Conservation (phyloP, 2,329 filamentous ascomycete species). For the Fusarium metavorans region DNA sequence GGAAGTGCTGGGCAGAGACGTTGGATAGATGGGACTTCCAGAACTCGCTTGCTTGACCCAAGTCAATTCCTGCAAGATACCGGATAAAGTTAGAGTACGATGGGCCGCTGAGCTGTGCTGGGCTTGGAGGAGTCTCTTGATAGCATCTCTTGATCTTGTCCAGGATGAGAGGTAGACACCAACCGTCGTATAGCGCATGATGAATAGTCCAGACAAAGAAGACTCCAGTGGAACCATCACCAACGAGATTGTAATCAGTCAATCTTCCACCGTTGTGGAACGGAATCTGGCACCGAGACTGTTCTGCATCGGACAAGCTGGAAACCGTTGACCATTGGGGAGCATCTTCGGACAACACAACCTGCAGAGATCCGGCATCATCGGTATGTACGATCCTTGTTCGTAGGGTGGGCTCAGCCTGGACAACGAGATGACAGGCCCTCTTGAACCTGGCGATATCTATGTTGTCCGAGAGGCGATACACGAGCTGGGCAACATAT, state of each 20-base stretch:
- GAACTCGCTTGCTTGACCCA: constrained; percentile 15
- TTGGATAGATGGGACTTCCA: constrained; percentile 31
- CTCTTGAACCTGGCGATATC: constrained; percentile 24
- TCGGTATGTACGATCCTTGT: constrained; percentile 38
- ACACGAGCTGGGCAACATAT: constrained; percentile 39
- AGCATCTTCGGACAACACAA: constrained; percentile 17
- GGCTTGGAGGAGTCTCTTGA: not conserved
- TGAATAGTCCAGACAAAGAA: constrained; percentile 45
- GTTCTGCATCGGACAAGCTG: not conserved
- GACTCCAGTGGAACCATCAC: not conserved
- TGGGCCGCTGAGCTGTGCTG: not conserved
- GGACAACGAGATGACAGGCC: constrained; percentile 23
- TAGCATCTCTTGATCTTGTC: constrained; percentile 38
- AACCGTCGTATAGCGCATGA: constrained; percentile 46
- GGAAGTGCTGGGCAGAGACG: constrained; percentile 35
- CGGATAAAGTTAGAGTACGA: constrained; percentile 28
- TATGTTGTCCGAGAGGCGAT: constrained; percentile 14
- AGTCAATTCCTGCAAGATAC: constrained; percentile 14
- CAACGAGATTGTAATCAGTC: constrained; percentile 8
- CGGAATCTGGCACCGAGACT: constrained; percentile 14
- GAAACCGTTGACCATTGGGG: constrained; percentile 20
- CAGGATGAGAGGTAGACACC: constrained; percentile 39
- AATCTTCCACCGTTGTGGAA: constrained; percentile 24
- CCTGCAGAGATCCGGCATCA: constrained; percentile 31
- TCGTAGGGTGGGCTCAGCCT: constrained; percentile 24